Conservation (phyloP, 768 basidiomycete species). For the Gymnopilus dilepis region DNA sequence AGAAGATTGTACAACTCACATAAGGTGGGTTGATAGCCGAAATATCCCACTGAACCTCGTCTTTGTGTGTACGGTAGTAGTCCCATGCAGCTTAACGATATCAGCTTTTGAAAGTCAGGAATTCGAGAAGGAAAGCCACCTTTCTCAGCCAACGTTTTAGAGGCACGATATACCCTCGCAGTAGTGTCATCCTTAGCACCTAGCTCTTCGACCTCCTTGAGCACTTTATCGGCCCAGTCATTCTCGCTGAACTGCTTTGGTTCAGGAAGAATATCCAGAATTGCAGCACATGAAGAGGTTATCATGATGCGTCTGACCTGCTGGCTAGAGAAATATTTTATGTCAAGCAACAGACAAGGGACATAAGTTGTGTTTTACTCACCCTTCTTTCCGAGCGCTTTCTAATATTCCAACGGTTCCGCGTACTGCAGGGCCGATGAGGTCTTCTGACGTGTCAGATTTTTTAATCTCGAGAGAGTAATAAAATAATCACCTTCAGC, state of each 20-base stretch:
- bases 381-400: constrained; percentile 62
- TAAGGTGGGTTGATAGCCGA: constrained; percentile 56
- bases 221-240: constrained; percentile 69
- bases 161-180: constrained; percentile 52
- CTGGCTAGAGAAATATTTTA: constrained; percentile 31
- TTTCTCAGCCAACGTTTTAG: constrained; percentile 70
- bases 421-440: constrained; percentile 72
- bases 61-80: constrained; percentile 47
- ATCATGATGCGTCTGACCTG: constrained; percentile 70
- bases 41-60: constrained; percentile 52
- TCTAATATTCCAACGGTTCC: constrained; percentile 73
- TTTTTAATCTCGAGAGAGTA: background rate
- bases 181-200: constrained; percentile 40
- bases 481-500: constrained; percentile 35
- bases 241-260: constrained; percentile 47
- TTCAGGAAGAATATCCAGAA: constrained; percentile 35
- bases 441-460: constrained; percentile 41
- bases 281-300: constrained; percentile 64
- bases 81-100: constrained; percentile 46
- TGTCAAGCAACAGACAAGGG: background rate
- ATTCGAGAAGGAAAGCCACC: constrained; percentile 33
- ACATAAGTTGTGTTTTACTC: constrained; percentile 6
- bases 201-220: constrained; percentile 48
- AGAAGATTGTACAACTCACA: constrained; percentile 5
- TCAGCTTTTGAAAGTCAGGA: background rate